These are phyloP conservation scores for Scheffersomyces titani DNA, from an alignment of 1,139 yeast species.

Conservation along the genomic window DNA sequence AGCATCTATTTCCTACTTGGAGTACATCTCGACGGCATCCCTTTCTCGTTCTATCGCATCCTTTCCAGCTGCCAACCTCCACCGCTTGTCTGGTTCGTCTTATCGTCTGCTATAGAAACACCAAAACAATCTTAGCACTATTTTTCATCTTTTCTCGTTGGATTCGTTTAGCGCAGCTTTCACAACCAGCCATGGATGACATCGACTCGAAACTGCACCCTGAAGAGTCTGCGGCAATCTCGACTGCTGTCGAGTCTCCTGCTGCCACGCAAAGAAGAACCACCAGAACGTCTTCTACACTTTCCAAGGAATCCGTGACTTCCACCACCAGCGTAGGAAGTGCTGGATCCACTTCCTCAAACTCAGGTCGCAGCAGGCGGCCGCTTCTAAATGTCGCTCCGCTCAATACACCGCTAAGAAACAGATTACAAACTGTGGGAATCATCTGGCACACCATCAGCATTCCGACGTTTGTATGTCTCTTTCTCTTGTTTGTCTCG, in stretches of 20 bases:
- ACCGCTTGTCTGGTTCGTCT: background rate
- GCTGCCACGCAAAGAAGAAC: conserved; percentile 1
- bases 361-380: background rate
- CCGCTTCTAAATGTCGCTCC: conserved; percentile 46
- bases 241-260: background rate
- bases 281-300: conserved; percentile 2
- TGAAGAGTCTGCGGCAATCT: background rate
- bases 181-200: background rate
- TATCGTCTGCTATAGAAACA: background rate
- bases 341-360: background rate
- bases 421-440: conserved; percentile 69
- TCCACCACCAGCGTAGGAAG: background rate
- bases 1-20: background rate
- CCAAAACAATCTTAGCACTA: background rate
- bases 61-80: background rate
- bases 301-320: background rate
- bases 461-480: conserved; percentile 58
- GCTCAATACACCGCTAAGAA: conserved; percentile 51
- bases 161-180: background rate
- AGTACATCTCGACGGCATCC: background rate
- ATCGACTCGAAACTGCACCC: background rate
- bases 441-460: conserved; percentile 78
- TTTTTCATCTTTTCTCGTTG: background rate
- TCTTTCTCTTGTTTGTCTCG: conserved; percentile 56
- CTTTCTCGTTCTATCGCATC: background rate